A percentile compares a stretch with the other conserved stretches of the same genome.
phyloP scores from a whole-genome alignment of 2,329 filamentous ascomycete species.

The Diplocarpon mali region DNA sequence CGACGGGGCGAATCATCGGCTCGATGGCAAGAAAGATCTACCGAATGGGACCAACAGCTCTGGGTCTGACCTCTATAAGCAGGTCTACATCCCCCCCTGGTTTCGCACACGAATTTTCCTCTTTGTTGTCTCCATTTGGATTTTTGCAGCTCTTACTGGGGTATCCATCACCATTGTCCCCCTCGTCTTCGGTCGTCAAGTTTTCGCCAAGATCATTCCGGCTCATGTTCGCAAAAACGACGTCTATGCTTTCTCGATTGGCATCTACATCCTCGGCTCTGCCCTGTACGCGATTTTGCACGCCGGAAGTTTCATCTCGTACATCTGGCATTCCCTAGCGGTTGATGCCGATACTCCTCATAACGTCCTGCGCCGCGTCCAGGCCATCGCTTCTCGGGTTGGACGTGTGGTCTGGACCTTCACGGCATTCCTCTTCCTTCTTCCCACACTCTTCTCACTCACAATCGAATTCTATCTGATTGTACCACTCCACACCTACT shows the following conservation, averaged over 20 bases:
- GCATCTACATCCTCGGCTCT: slow-evolving; percentile 69
- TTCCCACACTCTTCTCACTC: slow-evolving; percentile 70
- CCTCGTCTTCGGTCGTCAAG: slow-evolving; percentile 67
- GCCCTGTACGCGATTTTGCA: slow-evolving; percentile 51
- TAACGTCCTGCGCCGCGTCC: slow-evolving; percentile 18
- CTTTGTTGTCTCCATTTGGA: slow-evolving; percentile 86
- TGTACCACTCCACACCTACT: slow-evolving; percentile 50
- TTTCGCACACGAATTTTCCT: slow-evolving; percentile 71
- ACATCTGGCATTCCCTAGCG: slow-evolving; percentile 21
- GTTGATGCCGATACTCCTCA: slow-evolving; percentile 22
- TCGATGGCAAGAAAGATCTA: slow-evolving; percentile 46
- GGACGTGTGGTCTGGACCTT: slow-evolving; percentile 61
- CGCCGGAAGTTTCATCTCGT: slow-evolving; percentile 29
- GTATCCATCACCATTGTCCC: slow-evolving; percentile 79
- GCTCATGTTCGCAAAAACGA: slow-evolving; percentile 72
- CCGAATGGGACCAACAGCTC: slow-evolving; percentile 45
- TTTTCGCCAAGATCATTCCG: slow-evolving; percentile 66
- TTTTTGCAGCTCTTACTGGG: slow-evolving; percentile 82
- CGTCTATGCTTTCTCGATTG: slow-evolving; percentile 90
- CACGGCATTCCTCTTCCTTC: slow-evolving; percentile 59
- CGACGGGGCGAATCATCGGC: slow-evolving; percentile 51
- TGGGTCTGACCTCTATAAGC: slow-evolving; percentile 37
- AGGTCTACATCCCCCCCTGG: slow-evolving; percentile 72
- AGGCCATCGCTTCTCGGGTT: slow-evolving; percentile 13
- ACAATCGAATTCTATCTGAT: slow-evolving; percentile 82